Conservation (phyloP, 257 asterid species). For the Nicotiana benthamiana region DNA sequence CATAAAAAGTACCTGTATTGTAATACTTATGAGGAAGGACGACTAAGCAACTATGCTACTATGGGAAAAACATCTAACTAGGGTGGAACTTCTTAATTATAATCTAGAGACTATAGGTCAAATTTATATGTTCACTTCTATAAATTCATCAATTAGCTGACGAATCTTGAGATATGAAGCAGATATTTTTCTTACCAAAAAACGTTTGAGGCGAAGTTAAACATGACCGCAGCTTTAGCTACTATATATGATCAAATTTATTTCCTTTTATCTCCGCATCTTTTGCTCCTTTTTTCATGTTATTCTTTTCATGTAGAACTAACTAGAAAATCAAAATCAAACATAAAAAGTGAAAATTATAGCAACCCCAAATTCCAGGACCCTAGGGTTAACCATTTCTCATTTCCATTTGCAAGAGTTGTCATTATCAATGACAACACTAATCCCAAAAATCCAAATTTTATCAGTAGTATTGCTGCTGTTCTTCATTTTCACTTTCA, state of each 20-base stretch:
- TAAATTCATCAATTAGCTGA: neutral
- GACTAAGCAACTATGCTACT: no score
- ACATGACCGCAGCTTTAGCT: neutral
- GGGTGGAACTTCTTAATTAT: neutral
- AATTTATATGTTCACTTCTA: no score
- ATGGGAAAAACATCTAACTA: neutral
- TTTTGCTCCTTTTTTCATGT: neutral
- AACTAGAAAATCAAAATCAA: neutral
- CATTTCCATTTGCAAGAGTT: neutral
- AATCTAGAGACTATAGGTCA: neutral
- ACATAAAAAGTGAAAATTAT: neutral
- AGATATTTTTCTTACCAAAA: no score
- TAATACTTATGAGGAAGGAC: no score
- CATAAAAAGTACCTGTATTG: no score
- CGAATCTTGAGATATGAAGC: neutral
- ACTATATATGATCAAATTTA: no score
- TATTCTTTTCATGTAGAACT: neutral
- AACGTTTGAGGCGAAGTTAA: neutral
- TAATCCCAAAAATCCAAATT: neutral
- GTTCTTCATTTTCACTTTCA: neutral
- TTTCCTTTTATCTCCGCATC: neutral
- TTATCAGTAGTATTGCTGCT: neutral
- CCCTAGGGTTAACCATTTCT: neutral
- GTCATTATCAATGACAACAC: neutral
- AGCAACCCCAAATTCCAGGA: neutral